Conservation (phyloP, 352 stramenopile species). For the Pythium brachiatum region DNA sequence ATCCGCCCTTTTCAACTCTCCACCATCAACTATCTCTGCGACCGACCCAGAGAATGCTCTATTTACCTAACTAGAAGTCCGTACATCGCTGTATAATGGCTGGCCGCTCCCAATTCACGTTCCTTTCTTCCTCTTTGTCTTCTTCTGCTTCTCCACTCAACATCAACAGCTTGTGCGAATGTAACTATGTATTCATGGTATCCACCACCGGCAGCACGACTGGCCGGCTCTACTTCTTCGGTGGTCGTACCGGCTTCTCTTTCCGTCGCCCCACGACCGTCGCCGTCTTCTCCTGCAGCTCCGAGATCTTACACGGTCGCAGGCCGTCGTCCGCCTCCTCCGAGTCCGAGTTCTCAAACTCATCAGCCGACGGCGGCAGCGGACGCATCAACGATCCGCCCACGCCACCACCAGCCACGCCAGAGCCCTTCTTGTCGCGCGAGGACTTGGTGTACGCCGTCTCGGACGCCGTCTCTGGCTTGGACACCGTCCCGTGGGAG, state of each 20-base stretch:
- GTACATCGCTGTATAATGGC: conserved; percentile 6
- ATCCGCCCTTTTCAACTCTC: background rate
- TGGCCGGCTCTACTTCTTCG: conserved; percentile 21
- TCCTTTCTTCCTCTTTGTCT: background rate
- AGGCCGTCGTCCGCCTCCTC: conserved; percentile 71
- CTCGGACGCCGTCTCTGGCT: conserved; percentile 22
- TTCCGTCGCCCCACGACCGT: conserved; percentile 59
- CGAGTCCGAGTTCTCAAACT: conserved; percentile 73
- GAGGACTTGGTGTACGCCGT: conserved; percentile 32
- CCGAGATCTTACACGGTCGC: conserved; percentile 66
- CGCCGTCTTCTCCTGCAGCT: conserved; percentile 80
- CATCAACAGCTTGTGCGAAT: background rate
- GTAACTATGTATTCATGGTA: background rate
- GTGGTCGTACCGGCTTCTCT: conserved; percentile 48
- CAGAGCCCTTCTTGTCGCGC: conserved; percentile 24
- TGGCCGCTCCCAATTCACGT: conserved; percentile 4
- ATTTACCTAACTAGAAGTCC: conserved; percentile 5
- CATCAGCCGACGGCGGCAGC: conserved; percentile 53
- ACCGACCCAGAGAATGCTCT: background rate
- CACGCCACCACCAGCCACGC: conserved; percentile 9
- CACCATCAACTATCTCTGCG: background rate
- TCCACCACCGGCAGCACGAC: background rate
- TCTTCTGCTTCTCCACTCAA: background rate
- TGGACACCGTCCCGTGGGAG: conserved; percentile 29
- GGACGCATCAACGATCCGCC: conserved; percentile 39